phyloP scores from a whole-genome alignment of 768 basidiomycete genomes.

The Boletus eberwhitei region DNA sequence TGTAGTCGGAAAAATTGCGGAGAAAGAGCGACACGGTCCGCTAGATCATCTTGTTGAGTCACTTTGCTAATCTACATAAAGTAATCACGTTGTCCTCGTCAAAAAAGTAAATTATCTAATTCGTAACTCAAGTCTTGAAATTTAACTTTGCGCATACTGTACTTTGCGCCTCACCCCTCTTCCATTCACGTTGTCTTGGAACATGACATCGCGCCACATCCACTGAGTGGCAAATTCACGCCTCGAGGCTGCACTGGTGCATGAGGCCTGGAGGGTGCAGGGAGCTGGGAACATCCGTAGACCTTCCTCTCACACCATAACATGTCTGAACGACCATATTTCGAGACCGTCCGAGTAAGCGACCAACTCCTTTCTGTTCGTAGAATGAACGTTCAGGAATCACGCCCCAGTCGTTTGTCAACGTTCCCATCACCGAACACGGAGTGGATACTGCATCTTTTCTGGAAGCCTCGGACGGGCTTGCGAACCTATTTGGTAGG shows the following conservation, averaged over 20 bases:
- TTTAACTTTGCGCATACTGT: constrained; percentile 11
- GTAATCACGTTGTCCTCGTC: neutral
- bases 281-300: constrained; percentile 1
- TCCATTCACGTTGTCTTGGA: constrained; percentile 21
- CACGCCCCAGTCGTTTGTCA: constrained; percentile 70
- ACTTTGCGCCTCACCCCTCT: neutral
- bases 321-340: constrained; percentile 48
- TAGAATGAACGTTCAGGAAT: constrained; percentile 4
- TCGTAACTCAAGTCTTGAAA: constrained; percentile 8
- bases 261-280: constrained; percentile 16
- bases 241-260: constrained; percentile 30
- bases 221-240: constrained; percentile 9
- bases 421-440: constrained; percentile 69
- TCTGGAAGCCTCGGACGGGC: constrained; percentile 84
- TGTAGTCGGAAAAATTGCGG: constrained; percentile 4
- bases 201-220: constrained; percentile 24
- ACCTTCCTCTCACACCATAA: constrained; percentile 8
- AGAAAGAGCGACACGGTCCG: neutral
- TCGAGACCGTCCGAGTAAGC: constrained; percentile 64
- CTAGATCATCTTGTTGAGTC: neutral
- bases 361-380: neutral
- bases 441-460: constrained; percentile 82
- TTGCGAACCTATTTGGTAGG: constrained; percentile 71
- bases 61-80: constrained; percentile 12
- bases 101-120: constrained; percentile 27